These are phyloP conservation scores for Oryza rufipogon DNA, from an alignment of 176 grass and related monocot genomes.

Conservation along the genomic window DNA sequence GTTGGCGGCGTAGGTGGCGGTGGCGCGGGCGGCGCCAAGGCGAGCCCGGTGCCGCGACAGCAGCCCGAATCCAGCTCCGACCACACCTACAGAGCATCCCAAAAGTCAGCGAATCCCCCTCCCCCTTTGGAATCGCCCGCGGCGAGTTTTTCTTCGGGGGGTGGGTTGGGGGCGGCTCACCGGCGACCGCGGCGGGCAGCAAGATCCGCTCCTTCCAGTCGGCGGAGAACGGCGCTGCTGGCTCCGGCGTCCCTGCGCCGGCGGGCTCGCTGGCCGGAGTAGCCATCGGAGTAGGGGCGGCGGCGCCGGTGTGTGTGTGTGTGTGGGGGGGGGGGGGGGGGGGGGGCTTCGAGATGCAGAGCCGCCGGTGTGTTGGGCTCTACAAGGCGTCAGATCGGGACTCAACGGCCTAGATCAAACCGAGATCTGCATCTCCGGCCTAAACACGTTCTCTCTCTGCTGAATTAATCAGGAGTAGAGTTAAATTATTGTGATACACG, in stretches of 20 bases:
- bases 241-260: conserved; percentile 17
- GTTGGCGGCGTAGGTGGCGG: conserved; percentile 65
- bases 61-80: conserved; percentile 66
- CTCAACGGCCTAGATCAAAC: too few relatives aligned
- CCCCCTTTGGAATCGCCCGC: background rate
- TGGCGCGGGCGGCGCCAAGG: conserved; percentile 46
- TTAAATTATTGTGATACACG: too few relatives aligned
- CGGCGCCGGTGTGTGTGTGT: background rate
- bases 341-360: too few relatives aligned
- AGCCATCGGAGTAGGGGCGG: conserved; percentile 32
- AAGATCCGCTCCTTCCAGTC: conserved; percentile 78
- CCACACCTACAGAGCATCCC: conserved; percentile 44
- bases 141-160: too few relatives aligned
- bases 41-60: conserved; percentile 61
- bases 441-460: too few relatives aligned
- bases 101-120: conserved; percentile 17
- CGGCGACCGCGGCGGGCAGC: conserved; percentile 49
- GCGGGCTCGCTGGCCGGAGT: conserved; percentile 38
- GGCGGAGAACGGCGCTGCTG: conserved; percentile 16
- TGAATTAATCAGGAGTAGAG: too few relatives aligned
- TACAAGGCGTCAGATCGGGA: too few relatives aligned
- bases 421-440: too few relatives aligned
- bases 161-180: conserved; percentile 25
- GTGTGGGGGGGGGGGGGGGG: background rate
- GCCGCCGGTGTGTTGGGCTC: too few relatives aligned